Evolutionary conservation across 495 filamentous ascomycete species (phyloP), one percentile per base, ranked within the genome.

Genomic region (Penicillium cinerascens): DNA sequence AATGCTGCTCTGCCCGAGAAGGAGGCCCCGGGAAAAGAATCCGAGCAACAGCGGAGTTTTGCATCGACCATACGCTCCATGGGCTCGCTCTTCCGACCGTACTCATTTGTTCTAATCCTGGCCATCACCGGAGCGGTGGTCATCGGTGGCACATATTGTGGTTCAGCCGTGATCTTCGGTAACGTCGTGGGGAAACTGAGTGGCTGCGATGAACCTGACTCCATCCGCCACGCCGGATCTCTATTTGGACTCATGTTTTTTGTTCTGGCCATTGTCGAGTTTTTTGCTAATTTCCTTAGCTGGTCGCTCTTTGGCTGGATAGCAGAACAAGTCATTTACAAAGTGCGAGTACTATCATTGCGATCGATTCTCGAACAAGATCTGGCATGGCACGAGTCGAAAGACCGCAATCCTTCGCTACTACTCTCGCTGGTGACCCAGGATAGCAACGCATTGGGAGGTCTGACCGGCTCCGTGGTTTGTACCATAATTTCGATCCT

Each of bases 241-340:
- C 78, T 81, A 44, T 79, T 63, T 43, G 75, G 76, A 10, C 65
- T 79, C 7, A 69, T 81, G 62, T 78, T 81, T 56, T 80, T 82
- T 51, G 58, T 79, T 11, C 56, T 81, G 16, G 72, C 76, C 1
- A 54, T 80, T 6, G 66, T 74, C 29, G 77, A 74, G 36, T 72
- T 82, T 48, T 65, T 76, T 26, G 77, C 77, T 5, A 78, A 82
- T 53, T 16, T 73, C 6, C 64, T 69, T 25, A 72, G 69, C 51
- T 73, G 75, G 57, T 66, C 69, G 1, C 63, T 63, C n/a, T 78
- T 81, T 45, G 78, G 78, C 17, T 64, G 67, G 44, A 63, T 79
- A 2, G 70, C 77, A 0, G 78, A 80, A 54, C 71, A 78, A 39
- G 62, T 79, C 6, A 65, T 79, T 8, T 71, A 71, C 47, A 67